Evolutionary conservation across 2,329 filamentous ascomycete species (phyloP).

Genomic region (Mycosphaerella sp.): DNA sequence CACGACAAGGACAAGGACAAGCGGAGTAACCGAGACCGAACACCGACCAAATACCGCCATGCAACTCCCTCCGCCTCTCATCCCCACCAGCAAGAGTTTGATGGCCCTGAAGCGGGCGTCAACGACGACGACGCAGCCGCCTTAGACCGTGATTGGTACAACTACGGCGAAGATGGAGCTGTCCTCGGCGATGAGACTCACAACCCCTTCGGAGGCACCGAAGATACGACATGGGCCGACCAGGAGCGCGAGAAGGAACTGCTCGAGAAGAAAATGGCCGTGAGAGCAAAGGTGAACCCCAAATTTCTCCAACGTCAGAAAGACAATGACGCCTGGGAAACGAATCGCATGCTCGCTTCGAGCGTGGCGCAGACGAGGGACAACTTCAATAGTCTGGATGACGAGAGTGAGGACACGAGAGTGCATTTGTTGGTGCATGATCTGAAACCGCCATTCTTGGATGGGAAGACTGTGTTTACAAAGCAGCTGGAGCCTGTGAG

Average conservation of each 20-base stretch:
- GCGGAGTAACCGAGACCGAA: conserved; percentile 26
- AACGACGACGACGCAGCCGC: conserved; percentile 65
- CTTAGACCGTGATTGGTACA: conserved; percentile 89
- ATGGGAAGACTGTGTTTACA: conserved; percentile 92
- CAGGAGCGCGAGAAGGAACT: conserved; percentile 67
- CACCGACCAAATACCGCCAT: too few relatives aligned
- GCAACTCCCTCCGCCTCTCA: too few relatives aligned
- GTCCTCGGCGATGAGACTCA: conserved; percentile 88
- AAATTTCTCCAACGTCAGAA: conserved; percentile 79
- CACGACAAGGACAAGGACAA: conserved; percentile 13
- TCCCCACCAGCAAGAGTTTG: conserved; percentile 51
- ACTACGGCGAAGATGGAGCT: conserved; percentile 73
- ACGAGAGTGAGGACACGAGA: conserved; percentile 83
- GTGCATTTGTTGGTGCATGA: conserved; percentile 92
- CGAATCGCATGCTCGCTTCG: conserved; percentile 95
- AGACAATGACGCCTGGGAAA: conserved; percentile 97
- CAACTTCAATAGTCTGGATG: conserved; percentile 63
- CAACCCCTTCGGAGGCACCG: conserved; percentile 78
- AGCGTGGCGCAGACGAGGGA: conserved; percentile 85
- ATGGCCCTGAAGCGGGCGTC: conserved; percentile 54
- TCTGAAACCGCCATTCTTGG: conserved; percentile 85
- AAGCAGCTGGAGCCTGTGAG: conserved; percentile 95
- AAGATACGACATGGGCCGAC: conserved; percentile 61
- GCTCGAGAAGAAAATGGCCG: conserved; percentile 68
- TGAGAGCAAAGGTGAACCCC: conserved; percentile 47